Percentiles rank a stretch among this genome's conserved stretches.
Conservation (phyloP, 345 rosid species). For the Cardamine chenopodiifolia region DNA sequence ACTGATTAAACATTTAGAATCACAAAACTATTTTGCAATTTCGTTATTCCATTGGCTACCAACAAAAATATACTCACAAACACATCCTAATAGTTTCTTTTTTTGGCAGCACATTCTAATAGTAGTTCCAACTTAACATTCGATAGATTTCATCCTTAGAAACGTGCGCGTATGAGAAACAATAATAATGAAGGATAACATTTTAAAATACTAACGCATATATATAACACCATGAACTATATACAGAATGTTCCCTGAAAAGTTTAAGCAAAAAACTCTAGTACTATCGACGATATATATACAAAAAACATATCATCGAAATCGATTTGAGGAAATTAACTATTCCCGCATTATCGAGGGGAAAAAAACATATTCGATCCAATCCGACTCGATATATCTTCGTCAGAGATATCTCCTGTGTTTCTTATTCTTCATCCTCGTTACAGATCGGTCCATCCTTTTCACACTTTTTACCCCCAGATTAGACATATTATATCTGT, state of each 20-base stretch:
- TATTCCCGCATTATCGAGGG: constrained; percentile 30
- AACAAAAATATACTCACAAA: no score
- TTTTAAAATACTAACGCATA: constrained; percentile 1
- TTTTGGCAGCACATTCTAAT: neutral
- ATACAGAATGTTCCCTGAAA: constrained; percentile 24
- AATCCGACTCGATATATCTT: constrained; percentile 26
- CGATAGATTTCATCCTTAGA: no score
- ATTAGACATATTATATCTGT: neutral
- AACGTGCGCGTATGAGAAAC: neutral
- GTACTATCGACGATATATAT: constrained; percentile 33
- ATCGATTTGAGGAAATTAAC: constrained; percentile 17
- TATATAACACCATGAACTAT: constrained; percentile 21
- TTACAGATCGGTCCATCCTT: constrained; percentile 23
- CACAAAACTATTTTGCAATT: neutral
- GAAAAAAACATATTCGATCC: constrained; percentile 21
- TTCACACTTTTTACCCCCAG: neutral
- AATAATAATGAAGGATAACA: neutral
- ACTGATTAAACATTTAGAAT: no score
- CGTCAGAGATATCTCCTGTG: constrained; percentile 12
- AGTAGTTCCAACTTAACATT: neutral
- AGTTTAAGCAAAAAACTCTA: constrained; percentile 9
- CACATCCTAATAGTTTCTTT: no score
- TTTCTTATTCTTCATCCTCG: constrained; percentile 26
- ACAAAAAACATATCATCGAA: constrained; percentile 39
- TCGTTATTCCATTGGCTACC: no score